Evolutionary conservation across 495 filamentous ascomycete species (phyloP).

Genomic region (Podospora bellae-mahoneyi): DNA sequence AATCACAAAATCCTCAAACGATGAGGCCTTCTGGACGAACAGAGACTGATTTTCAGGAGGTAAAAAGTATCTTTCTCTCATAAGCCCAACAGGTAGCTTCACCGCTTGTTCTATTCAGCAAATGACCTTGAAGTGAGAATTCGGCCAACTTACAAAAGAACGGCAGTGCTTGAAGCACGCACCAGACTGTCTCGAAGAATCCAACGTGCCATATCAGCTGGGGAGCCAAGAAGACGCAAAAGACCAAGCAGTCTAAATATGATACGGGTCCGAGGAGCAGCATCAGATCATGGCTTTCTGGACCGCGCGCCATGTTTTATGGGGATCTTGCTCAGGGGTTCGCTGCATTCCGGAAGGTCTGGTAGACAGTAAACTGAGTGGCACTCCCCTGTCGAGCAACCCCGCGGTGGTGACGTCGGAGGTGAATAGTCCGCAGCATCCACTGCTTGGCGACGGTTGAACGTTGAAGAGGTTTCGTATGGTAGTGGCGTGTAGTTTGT

Average conservation of each 20-base stretch:
- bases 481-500: neutral
- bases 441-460: neutral
- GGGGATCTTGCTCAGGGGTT: neutral
- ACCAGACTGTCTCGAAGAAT: constrained; percentile 50
- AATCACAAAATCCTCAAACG: constrained; percentile 71
- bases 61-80: constrained; percentile 56
- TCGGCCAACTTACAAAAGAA: constrained; percentile 57
- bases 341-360: neutral
- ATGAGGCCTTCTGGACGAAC: constrained; percentile 61
- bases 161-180: constrained; percentile 59
- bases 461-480: neutral
- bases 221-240: constrained; percentile 61
- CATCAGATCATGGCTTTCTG: neutral
- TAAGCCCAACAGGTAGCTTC: constrained; percentile 53
- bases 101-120: constrained; percentile 44
- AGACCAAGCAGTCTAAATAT: constrained; percentile 67
- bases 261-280: constrained; percentile 63
- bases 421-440: neutral
- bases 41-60: constrained; percentile 44
- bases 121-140: neutral
- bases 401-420: neutral
- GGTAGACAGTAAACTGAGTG: neutral
- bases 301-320: neutral
- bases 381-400: neutral
- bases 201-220: constrained; percentile 63